phyloP scores from a whole-genome alignment of 371 early-diverging fungal species.

The Batkoa obscura region DNA sequence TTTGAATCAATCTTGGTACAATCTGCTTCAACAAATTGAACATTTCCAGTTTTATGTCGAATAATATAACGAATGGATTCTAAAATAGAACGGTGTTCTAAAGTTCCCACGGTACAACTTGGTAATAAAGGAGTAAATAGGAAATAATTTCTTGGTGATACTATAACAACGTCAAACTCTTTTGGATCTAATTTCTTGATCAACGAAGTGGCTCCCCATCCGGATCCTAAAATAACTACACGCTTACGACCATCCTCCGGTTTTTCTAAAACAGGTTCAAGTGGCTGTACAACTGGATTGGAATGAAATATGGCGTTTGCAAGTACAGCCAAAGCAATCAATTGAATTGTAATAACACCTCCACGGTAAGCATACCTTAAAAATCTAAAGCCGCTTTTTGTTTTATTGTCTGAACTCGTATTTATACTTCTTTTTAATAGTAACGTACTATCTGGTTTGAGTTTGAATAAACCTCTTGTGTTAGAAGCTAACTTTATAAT shows the following conservation, averaged over 20 bases:
- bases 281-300: no score
- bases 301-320: no score
- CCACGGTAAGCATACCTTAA: no score
- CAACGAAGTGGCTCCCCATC: conserved; percentile 74
- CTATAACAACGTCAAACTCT: conserved; percentile 59
- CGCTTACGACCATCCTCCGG: conserved; percentile 1
- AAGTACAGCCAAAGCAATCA: no score
- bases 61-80: conserved; percentile 45
- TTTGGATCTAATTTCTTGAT: conserved; percentile 52
- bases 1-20: conserved; percentile 14
- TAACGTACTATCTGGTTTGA: no score
- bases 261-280: no score
- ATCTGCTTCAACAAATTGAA: conserved; percentile 18
- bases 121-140: conserved; percentile 68
- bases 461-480: no score
- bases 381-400: no score
- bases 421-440: no score
- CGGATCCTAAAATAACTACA: conserved; percentile 60
- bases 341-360: no score
- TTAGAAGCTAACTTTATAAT: no score
- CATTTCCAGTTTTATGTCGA: conserved; percentile 12
- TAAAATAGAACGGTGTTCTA: conserved; percentile 58
- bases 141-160: conserved; percentile 83
- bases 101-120: conserved; percentile 61
- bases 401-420: no score